Conservation (phyloP, 805 yeast genomes). For the Yarrowia sp. region DNA sequence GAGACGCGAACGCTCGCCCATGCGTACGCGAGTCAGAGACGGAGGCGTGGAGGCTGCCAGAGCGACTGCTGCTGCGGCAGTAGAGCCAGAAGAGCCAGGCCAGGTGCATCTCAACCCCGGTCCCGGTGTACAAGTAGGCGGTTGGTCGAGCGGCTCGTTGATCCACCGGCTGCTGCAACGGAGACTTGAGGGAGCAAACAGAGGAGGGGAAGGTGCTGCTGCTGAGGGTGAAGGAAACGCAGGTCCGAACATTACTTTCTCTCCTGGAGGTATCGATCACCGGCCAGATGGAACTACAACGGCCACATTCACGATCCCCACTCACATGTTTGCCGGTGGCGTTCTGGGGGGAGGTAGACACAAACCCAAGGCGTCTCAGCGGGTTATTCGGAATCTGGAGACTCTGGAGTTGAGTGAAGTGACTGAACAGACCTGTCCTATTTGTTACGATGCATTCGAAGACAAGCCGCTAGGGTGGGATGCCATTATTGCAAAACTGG, state of each 20-base stretch:
- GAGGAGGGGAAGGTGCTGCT: no score
- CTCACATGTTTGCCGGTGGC: constrained; percentile 6
- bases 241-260: not conserved
- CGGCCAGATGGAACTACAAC: constrained; percentile 17
- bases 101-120: constrained; percentile 22
- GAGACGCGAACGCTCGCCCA: constrained; percentile 18
- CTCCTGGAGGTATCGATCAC: constrained; percentile 8
- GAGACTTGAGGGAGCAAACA: no score
- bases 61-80: not conserved
- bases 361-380: constrained; percentile 23
- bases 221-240: not conserved
- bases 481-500: constrained; percentile 16
- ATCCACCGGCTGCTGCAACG: constrained; percentile 21
- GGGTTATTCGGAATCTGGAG: constrained; percentile 18
- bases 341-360: constrained; percentile 3
- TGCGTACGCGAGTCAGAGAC: not conserved
- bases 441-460: constrained; percentile 33
- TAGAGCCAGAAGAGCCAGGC: constrained; percentile 3
- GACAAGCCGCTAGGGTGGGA: constrained; percentile 34
- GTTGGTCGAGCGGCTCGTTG: constrained; percentile 15
- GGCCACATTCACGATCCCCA: constrained; percentile 32
- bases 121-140: not conserved
- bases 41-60: constrained; percentile 1
- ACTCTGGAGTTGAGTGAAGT: constrained; percentile 20
- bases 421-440: constrained; percentile 9